phyloP scores from a whole-genome alignment of 2,329 filamentous ascomycete species.

The Elsinoe arachidis region DNA sequence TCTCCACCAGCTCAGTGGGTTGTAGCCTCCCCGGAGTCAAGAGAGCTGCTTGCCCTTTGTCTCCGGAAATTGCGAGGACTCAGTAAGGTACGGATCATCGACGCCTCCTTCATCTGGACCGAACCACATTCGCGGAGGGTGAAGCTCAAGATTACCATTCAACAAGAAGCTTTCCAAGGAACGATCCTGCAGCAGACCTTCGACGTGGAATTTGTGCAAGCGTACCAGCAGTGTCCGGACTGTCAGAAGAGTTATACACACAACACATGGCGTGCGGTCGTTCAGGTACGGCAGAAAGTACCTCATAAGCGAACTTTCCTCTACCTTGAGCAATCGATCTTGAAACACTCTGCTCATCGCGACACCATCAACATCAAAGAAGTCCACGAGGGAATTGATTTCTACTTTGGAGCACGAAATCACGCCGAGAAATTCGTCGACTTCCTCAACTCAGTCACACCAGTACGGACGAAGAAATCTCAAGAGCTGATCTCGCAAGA shows the following conservation, averaged over 20 bases:
- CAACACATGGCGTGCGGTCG: slow-evolving; percentile 87
- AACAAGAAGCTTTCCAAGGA: slow-evolving; percentile 58
- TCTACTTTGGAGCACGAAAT: slow-evolving; percentile 84
- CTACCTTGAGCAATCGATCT: slow-evolving; percentile 84
- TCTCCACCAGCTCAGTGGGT: slow-evolving; percentile 82
- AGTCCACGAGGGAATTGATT: slow-evolving; percentile 89
- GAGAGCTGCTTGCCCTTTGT: slow-evolving; percentile 86
- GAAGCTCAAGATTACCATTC: slow-evolving; percentile 92
- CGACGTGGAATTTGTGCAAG: slow-evolving; percentile 85
- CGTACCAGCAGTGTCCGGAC: slow-evolving; percentile 88
- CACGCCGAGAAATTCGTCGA: slow-evolving; percentile 89
- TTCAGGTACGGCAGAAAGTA: slow-evolving; percentile 95
- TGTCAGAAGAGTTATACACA: slow-evolving; percentile 93
- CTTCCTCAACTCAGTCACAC: slow-evolving; percentile 74
- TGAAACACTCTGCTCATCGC: slow-evolving; percentile 84
- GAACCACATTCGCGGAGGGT: slow-evolving; percentile 90
- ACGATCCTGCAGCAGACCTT: slow-evolving; percentile 84
- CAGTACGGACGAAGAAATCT: slow-evolving; percentile 72
- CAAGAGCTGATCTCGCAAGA: slow-evolving; percentile 92
- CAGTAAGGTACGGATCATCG: slow-evolving; percentile 85
- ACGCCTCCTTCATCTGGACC: slow-evolving; percentile 96
- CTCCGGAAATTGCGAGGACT: slow-evolving; percentile 79
- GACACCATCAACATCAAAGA: slow-evolving; percentile 99
- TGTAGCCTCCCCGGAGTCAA: slow-evolving; percentile 73
- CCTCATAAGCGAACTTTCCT: slow-evolving; percentile 83